These are phyloP conservation scores for Debaryomyces psychrophilus DNA, from an alignment of 1,139 yeast species.

Conservation along the genomic window DNA sequence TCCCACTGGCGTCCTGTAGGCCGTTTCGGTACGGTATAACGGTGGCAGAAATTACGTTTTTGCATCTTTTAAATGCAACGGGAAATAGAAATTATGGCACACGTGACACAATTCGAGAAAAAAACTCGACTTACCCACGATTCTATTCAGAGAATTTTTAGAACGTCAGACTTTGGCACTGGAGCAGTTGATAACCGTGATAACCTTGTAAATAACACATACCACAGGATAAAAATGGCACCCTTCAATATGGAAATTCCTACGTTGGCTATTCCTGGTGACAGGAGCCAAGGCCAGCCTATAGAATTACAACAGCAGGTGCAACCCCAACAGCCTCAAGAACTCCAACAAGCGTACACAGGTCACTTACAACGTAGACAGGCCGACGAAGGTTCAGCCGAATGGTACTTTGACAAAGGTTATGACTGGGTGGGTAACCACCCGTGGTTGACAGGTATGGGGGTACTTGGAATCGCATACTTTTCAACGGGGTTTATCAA, in stretches of 20 bases:
- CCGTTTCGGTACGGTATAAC: no score
- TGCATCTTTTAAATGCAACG: not conserved
- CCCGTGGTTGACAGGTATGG: conserved; percentile 74
- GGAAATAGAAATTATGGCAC: not conserved
- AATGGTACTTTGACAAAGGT: conserved; percentile 70
- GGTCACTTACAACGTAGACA: conserved; percentile 47
- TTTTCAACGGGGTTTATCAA: conserved; percentile 71
- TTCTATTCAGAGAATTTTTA: not conserved
- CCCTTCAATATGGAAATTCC: conserved; percentile 52
- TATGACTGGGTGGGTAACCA: conserved; percentile 70
- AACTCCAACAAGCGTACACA: conserved; percentile 32
- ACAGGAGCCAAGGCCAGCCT: conserved; percentile 27
- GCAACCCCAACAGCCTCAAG: conserved; percentile 20
- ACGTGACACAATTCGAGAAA: not conserved
- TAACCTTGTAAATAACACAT: not conserved
- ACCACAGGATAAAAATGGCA: conserved; percentile 13
- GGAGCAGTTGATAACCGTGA: not conserved
- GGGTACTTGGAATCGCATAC: conserved; percentile 67
- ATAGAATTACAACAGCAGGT: conserved; percentile 16
- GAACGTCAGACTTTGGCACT: not conserved
- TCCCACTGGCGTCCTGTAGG: no score
- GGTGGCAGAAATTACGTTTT: not conserved
- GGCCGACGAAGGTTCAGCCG: conserved; percentile 55
- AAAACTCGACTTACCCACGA: not conserved
- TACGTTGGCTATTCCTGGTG: conserved; percentile 63